These are phyloP conservation scores for Asclepias syriaca DNA, from an alignment of 257 asterid species.

Conservation along the genomic window DNA sequence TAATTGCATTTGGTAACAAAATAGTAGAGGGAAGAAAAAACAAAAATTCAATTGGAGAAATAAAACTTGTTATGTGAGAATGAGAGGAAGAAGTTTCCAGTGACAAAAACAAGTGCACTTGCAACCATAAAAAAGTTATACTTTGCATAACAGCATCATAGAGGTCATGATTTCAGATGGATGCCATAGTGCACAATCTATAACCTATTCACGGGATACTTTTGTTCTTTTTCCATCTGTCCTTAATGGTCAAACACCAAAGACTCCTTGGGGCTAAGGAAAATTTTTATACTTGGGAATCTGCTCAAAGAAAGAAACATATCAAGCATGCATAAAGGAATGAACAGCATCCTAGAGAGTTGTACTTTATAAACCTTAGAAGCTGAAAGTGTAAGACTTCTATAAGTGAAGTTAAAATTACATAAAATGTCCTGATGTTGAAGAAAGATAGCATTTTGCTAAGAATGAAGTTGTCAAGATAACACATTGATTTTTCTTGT, in stretches of 20 bases:
- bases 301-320: neutral
- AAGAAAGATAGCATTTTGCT: neutral
- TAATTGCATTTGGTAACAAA: neutral
- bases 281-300: neutral
- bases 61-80: neutral
- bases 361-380: neutral
- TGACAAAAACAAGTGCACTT: neutral
- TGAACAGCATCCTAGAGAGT: neutral
- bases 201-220: neutral
- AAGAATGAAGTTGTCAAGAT: neutral
- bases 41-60: neutral
- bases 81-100: neutral
- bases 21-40: neutral
- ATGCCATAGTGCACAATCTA: neutral
- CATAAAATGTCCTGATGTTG: neutral
- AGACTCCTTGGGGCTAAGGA: neutral
- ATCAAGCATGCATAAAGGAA: neutral
- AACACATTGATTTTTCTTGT: neutral
- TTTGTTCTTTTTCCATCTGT: neutral
- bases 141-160: neutral
- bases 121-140: neutral
- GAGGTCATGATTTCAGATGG: neutral
- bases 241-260: neutral
- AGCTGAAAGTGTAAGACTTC: neutral
- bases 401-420: neutral